phyloP scores from a whole-genome alignment of 2,329 filamentous ascomycete genomes.

The Esteya vermicola region DNA sequence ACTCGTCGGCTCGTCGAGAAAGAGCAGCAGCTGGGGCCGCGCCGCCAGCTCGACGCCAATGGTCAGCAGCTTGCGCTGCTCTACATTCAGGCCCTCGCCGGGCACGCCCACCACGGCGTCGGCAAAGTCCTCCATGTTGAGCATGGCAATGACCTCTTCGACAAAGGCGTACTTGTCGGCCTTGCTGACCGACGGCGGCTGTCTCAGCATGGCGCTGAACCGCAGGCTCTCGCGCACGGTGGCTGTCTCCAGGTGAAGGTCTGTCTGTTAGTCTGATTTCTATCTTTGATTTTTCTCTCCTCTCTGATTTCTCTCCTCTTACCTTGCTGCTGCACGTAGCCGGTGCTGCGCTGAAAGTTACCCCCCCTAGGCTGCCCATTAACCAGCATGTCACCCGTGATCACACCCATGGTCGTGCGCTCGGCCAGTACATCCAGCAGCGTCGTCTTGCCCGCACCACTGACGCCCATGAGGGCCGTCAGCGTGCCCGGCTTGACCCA shows the following conservation, averaged over 20 bases:
- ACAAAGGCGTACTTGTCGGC: slow-evolving; percentile 78
- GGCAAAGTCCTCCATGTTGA: slow-evolving; percentile 82
- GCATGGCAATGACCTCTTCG: slow-evolving; percentile 74
- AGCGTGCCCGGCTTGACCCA: slow-evolving; percentile 88
- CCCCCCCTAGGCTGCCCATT: slow-evolving; percentile 54
- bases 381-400: slow-evolving; percentile 67
- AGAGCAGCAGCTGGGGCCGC: slow-evolving; percentile 76
- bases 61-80: slow-evolving; percentile 62
- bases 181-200: slow-evolving; percentile 58
- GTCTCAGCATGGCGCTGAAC: slow-evolving; percentile 75
- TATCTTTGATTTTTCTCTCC: neutral
- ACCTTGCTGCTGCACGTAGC: slow-evolving; percentile 74
- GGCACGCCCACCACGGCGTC: slow-evolving; percentile 83
- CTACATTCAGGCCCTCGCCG: slow-evolving; percentile 66
- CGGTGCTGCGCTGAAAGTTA: slow-evolving; percentile 82
- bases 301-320: neutral
- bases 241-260: slow-evolving; percentile 69
- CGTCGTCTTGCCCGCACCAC: slow-evolving; percentile 84
- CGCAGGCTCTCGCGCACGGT: slow-evolving; percentile 69
- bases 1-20: slow-evolving; percentile 87
- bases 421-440: slow-evolving; percentile 75
- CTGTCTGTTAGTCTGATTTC: slow-evolving; percentile 16
- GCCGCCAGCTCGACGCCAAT: slow-evolving; percentile 87
- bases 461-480: slow-evolving; percentile 86
- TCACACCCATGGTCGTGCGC: slow-evolving; percentile 77